Evolutionary conservation across 345 rosid species (phyloP), one percentile per base, ranked within the genome.

Genomic region (Durio zibethinus): DNA sequence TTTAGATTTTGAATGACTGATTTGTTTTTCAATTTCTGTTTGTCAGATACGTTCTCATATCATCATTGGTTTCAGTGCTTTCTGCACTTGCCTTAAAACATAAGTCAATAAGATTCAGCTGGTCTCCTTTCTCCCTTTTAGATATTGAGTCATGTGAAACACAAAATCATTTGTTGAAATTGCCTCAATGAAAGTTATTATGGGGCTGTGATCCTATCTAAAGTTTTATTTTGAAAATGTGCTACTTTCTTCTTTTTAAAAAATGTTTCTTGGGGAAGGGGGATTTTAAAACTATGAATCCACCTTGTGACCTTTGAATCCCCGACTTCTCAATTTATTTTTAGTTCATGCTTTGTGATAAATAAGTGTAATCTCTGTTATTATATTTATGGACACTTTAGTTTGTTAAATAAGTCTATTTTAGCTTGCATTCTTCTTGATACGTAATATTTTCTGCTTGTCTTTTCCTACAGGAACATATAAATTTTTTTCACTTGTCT

Each of bases 1-100:
- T 35, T 38, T 7, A 38, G n/a, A 33, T 42, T 2, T 11, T 60
- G 3, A 31, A n/a, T 15, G 15, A 63, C 7, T 29, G 38, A 36
- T 57, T 27, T 15, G 9, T 21, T 25, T 12, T 76, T 45, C 12
- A 45, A 45, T 31, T 69, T 81, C n/a, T 42, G 18, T 45, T 67
- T 53, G 7, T 74, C 83, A 91, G 97, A 84, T 90, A 89, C 78
- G 78, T 71, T 53, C 93, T 94, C n/a, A 93, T 91, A 81, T 87
- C 81, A 45, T 93, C 95, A 5, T 59, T 93, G 73, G 78, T 90
- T 76, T 86, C 97, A 3, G 90, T 93, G 48, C 95, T 94, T 88
- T 83, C 93, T 60, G n/a, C 84, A 2, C 87, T 88, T 42, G 68
- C 82, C 60, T 62, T 88, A 79, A 91, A 87, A 82, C 90, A 91